Base-by-base conservation (phyloP, 148 eudicot genomes). In the Agrostemma githago region DNA sequence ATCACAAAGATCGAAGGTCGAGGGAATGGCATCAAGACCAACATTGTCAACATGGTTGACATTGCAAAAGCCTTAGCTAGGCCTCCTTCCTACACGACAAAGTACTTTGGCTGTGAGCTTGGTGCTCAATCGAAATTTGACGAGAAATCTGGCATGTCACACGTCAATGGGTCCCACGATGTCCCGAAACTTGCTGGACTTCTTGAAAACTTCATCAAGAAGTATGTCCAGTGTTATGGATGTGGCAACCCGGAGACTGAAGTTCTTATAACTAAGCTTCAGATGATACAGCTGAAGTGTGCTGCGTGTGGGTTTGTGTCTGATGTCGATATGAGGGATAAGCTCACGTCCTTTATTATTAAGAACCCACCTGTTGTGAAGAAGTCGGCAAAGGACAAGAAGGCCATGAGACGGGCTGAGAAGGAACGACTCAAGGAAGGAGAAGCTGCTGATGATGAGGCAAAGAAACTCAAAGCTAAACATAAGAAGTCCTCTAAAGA, bases 201-300 rank as follows among this genome's bases (percentile, higher is more conserved):
- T 34, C 92, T 90, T 26, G 96, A 90, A 78, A 88, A 79, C 19
- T 90, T 90, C 81, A 90, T 90, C 74, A 90, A 90, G 86, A 90
- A 90, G 68, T 90, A 85, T 77, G 96, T 90, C 41, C 96, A 90
- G 76, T 90, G 96, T 65, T 90, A 90, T 75, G 96, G 96, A 3
- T 90, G 96, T 78, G 96, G 96, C 16, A 90, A 90, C 74, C 96
- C 92, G 4, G 96, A 90, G 76, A 90, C 96, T 12, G 96, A 90
- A 76, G 81, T 90, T 54, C 42, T 90, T 37, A 90, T 90, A 20
- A 85, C 90, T 0, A 90, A 90, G 77, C 74, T 76, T 43, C 96
- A 90, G 81, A 88, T 90, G 96, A 61, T 90, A 62, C 81, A 74
- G 34, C 70, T 90, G 34, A 90, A 88, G 69, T 90, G 96, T 69